Evolutionary conservation across 495 filamentous ascomycete species (phyloP).

Genomic region (Tuber brumale): DNA sequence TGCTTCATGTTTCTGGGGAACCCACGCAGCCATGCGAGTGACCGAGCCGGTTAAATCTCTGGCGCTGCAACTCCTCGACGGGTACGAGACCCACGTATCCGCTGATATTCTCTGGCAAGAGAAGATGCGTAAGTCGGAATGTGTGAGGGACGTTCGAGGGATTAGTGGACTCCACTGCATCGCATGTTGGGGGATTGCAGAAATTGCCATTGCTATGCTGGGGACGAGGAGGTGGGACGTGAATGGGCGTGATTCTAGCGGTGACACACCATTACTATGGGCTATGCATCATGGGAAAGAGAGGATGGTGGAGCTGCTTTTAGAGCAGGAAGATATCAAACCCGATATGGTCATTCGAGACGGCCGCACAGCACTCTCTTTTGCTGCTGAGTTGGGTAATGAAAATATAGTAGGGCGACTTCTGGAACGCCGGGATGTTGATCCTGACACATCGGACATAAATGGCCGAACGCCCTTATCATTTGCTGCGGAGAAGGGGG

Average conservation of each 20-base stretch:
- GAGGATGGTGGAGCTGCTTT: not conserved
- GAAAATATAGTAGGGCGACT: not conserved
- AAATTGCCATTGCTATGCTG: not conserved
- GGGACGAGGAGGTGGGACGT: not conserved
- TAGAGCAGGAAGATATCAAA: not conserved
- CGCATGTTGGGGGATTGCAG: not conserved
- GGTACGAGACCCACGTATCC: not conserved
- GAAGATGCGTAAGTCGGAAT: not conserved
- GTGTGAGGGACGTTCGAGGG: not conserved
- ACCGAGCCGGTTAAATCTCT: not conserved
- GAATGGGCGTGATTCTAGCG: not conserved
- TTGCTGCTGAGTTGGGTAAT: not conserved
- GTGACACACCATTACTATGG: not conserved
- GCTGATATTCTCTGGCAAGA: not conserved
- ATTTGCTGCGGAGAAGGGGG: not conserved
- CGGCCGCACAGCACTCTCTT: not conserved
- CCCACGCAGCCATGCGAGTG: not conserved
- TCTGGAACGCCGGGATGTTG: not conserved
- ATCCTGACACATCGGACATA: not conserved
- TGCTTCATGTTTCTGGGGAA: not conserved
- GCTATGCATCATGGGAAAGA: not conserved
- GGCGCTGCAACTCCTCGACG: not conserved
- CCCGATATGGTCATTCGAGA: not conserved
- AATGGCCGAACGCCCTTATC: not conserved
- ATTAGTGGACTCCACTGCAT: not conserved